phyloP scores from a whole-genome alignment of 2,329 filamentous ascomycete genomes.

The Penicillium decumbens region DNA sequence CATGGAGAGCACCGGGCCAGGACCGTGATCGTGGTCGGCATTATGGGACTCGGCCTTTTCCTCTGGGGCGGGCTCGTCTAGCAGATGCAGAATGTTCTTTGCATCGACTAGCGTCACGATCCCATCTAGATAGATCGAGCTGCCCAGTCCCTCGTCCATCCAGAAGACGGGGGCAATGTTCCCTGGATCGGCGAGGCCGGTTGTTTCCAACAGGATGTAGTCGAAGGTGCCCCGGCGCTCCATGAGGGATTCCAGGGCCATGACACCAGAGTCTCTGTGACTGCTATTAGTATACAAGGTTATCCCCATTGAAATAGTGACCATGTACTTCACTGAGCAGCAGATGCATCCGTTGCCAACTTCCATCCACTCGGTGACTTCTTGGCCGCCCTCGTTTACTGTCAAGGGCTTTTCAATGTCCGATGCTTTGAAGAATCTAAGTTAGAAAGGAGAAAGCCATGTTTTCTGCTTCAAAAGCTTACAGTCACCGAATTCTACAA shows the following conservation, averaged over 20 bases:
- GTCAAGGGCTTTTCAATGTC: slow-evolving; percentile 97
- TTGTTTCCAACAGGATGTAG: slow-evolving; percentile 96
- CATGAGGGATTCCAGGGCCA: slow-evolving; percentile 93
- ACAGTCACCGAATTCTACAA: slow-evolving; percentile 74
- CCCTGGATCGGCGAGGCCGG: slow-evolving; percentile 88
- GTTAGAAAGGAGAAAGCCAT: neutral
- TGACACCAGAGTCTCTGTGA: slow-evolving; percentile 77
- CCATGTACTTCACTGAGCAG: slow-evolving; percentile 82
- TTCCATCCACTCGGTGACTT: slow-evolving; percentile 91
- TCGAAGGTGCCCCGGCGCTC: slow-evolving; percentile 89
- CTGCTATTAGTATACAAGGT: slow-evolving; percentile 2
- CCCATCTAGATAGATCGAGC: slow-evolving; percentile 92
- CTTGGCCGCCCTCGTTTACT: slow-evolving; percentile 74
- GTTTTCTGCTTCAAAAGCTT: slow-evolving; percentile 18
- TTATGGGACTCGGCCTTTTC: slow-evolving; percentile 48
- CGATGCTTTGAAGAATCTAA: slow-evolving; percentile 54
- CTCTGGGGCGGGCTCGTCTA: slow-evolving; percentile 61
- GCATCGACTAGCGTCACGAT: slow-evolving; percentile 95
- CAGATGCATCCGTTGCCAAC: slow-evolving; percentile 96
- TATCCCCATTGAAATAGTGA: neutral
- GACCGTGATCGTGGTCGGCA: slow-evolving; percentile 35
- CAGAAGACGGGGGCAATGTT: slow-evolving; percentile 96
- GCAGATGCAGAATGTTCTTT: slow-evolving; percentile 77
- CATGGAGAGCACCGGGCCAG: slow-evolving; percentile 73
- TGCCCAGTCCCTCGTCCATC: slow-evolving; percentile 93